Percentiles rank a stretch among this genome's conserved stretches.
Evolutionary conservation across 2,329 filamentous ascomycete species (phyloP).

Genomic region (Diaporthe citri): DNA sequence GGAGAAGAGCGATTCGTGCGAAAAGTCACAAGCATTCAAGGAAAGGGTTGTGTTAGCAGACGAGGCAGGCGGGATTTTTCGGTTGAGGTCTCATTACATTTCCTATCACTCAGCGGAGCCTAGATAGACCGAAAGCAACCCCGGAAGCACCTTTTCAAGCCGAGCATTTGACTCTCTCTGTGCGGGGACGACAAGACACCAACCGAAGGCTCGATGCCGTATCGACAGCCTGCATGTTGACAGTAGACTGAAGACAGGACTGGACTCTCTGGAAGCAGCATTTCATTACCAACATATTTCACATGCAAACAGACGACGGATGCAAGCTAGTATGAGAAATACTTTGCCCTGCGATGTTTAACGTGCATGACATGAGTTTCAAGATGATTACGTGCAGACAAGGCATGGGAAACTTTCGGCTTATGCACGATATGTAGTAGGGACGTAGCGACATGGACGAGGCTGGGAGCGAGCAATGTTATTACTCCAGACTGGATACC

Average conservation of each 20-base stretch:
- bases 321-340: background rate
- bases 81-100: constrained; percentile 33
- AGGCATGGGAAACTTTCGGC: constrained; percentile 20
- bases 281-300: background rate
- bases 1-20: constrained; percentile 33
- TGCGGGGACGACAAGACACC: no score
- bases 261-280: background rate
- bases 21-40: constrained; percentile 37
- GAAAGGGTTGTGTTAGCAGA: constrained; percentile 22
- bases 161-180: background rate
- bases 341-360: constrained; percentile 10
- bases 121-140: constrained; percentile 39
- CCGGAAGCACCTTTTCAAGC: constrained; percentile 35
- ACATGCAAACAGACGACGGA: background rate
- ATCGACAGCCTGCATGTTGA: background rate
- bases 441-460: constrained; percentile 8
- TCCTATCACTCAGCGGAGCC: constrained; percentile 37
- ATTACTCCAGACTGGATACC: background rate
- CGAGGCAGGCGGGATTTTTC: constrained; percentile 23
- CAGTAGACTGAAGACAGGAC: background rate
- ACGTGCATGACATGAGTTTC: constrained; percentile 17
- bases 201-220: no score
- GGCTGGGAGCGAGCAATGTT: background rate
- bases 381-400: constrained; percentile 20
- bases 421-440: constrained; percentile 19